phyloP scores from a whole-genome alignment of 2,329 filamentous ascomycete genomes.

The Xylariaceae sp. region DNA sequence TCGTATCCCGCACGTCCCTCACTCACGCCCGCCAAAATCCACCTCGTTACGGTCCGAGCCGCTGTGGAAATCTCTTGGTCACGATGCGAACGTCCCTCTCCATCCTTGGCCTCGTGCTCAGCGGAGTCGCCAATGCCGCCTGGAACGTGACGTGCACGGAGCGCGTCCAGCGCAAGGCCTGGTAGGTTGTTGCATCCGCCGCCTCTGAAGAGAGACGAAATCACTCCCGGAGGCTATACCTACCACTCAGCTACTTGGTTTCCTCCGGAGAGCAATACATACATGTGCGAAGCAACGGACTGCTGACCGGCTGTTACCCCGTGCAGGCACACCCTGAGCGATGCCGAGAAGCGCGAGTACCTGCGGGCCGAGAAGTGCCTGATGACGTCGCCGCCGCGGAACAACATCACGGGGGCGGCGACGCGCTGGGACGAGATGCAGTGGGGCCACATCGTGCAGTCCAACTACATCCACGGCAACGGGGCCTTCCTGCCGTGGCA shows the following conservation, averaged over 20 bases:
- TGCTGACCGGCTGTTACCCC: background rate
- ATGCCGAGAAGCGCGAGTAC: background rate
- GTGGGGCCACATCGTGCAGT: background rate
- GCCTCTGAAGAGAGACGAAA: no score
- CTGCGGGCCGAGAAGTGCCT: background rate
- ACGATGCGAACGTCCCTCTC: background rate
- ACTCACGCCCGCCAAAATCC: background rate
- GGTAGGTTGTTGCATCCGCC: background rate
- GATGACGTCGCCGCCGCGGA: background rate
- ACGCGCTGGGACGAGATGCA: background rate
- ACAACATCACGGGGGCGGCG: background rate
- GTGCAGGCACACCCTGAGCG: background rate
- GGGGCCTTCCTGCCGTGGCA: constrained; percentile 26
- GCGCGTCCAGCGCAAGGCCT: background rate
- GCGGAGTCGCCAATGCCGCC: background rate
- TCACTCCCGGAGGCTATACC: no score
- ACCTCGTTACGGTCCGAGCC: background rate
- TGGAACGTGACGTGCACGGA: background rate
- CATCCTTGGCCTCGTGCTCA: background rate
- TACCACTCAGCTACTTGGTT: no score
- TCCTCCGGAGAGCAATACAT: no score
- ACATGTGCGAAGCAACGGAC: no score
- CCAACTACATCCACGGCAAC: constrained; percentile 1
- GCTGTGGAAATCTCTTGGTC: background rate
- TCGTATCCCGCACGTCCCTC: background rate